Percentiles rank a stretch among this genome's conserved stretches.
These are phyloP conservation scores for Capsicum rhomboideum DNA, from an alignment of 257 asterid species.

Conservation along the genomic window DNA sequence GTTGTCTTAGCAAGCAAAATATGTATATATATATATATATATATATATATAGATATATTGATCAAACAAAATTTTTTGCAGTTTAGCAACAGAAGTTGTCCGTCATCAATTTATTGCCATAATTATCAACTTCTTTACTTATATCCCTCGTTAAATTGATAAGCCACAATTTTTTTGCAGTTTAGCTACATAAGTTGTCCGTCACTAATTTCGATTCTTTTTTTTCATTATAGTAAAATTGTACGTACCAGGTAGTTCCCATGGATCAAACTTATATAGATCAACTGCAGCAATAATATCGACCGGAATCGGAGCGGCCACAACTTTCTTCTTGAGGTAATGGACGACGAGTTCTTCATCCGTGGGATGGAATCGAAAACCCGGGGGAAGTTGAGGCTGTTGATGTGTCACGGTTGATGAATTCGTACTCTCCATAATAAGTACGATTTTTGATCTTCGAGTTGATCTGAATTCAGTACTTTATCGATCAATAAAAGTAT, in stretches of 20 bases:
- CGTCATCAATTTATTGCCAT: too few species aligned
- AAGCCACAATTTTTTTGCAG: neutral
- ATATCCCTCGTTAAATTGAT: too few species aligned
- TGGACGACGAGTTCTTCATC: conserved; percentile 60
- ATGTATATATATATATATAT: too few species aligned
- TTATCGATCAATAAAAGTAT: neutral
- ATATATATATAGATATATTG: too few species aligned
- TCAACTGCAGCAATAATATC: conserved; percentile 56
- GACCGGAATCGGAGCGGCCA: conserved; percentile 40
- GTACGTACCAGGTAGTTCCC: conserved; percentile 51
- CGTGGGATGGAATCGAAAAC: conserved; percentile 60
- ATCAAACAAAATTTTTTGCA: too few species aligned
- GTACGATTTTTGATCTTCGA: neutral
- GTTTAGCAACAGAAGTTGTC: too few species aligned
- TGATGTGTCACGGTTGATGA: conserved; percentile 27
- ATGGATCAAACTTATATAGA: conserved; percentile 52
- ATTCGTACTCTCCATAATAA: conserved; percentile 43
- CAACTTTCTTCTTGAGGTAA: conserved; percentile 53
- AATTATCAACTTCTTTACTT: too few species aligned
- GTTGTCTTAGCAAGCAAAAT: neutral
- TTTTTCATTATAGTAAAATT: too few species aligned
- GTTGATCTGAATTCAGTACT: neutral
- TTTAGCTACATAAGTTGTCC: neutral
- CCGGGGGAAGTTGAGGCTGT: conserved; percentile 63
- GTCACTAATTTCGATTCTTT: neutral